Evolutionary conservation across 2,329 filamentous ascomycete genomes (phyloP), one percentile per base, ranked within the genome.

Genomic region (Paracoccidioides brasiliensis): DNA sequence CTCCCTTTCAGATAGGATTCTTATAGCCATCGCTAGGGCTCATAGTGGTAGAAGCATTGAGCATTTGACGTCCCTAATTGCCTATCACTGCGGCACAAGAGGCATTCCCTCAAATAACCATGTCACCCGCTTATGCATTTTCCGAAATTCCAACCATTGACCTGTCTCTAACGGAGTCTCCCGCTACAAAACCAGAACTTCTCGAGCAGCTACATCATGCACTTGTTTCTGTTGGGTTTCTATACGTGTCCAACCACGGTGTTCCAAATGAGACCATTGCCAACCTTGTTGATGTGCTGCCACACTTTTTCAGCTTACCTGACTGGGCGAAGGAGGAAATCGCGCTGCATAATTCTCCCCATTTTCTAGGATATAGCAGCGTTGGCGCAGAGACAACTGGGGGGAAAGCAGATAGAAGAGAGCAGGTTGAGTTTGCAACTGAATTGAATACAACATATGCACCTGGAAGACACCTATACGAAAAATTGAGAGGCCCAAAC

Each of bases 391-490:
- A 83, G 64, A 78, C 69, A 0, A 84, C 81, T 1, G 75, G 77
- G 0, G 78, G 79, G 0, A 66, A 68, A 53, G 61, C 66, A 12
- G 80, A 84, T 62, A 67, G 71, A 15, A 68, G 80, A 15, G 80
- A 84, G 63, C 80, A 83, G 60, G 78, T 81, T 50, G 80, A 83
- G 62, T 78, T 80, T 62, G 80, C 78, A 12, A 82, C 78, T 0
- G 80, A 83, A 59, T 65, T 82, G 35, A 56, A 66, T 0, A 69
- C 66, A 0, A 69, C 62, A 1, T 74, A 72, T 64, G 30, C 22
- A 10, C 49, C 61, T 1, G 59, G 60, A 4, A 61, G 63, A 6
- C 71, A 74, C 4, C 55, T 75, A 28, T 72, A 70, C 54, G 75
- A 76, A 53, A 64, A 71, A 2, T 59, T 80, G 30, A 67, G 70